Percentiles rank a stretch among this genome's conserved stretches.
phyloP scores from a whole-genome alignment of 495 filamentous ascomycete species.

The Penicillium cataractarum region DNA sequence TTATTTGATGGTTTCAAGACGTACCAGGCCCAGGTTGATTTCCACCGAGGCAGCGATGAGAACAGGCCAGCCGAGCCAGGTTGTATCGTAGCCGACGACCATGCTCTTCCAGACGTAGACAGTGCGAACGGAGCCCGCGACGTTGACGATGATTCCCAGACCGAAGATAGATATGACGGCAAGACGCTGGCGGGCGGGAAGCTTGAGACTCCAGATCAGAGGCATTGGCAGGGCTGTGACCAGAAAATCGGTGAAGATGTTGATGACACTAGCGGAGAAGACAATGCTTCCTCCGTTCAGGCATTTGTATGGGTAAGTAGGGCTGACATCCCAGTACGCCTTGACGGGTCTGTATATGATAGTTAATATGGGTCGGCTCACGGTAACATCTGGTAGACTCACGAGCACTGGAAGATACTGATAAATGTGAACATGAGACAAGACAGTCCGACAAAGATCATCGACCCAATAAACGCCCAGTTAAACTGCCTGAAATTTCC shows the following conservation, averaged over 20 bases:
- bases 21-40: conserved; percentile 63
- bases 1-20: conserved; percentile 18
- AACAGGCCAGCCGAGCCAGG: conserved; percentile 57
- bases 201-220: conserved; percentile 57
- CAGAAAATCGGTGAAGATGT: conserved; percentile 62
- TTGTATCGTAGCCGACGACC: conserved; percentile 53
- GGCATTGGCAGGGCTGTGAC: conserved; percentile 62
- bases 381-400: conserved; percentile 21
- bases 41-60: conserved; percentile 59
- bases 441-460: conserved; percentile 48
- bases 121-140: conserved; percentile 59
- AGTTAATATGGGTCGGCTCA: conserved; percentile 5
- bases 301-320: conserved; percentile 45
- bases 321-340: conserved; percentile 54
- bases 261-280: conserved; percentile 59
- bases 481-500: conserved; percentile 42
- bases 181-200: conserved; percentile 57
- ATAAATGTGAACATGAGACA: conserved; percentile 53
- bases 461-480: conserved; percentile 44
- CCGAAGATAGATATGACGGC: conserved; percentile 62
- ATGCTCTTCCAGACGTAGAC: conserved; percentile 55
- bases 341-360: conserved; percentile 49
- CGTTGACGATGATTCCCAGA: conserved; percentile 59
- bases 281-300: conserved; percentile 54
- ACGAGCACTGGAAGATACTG: conserved; percentile 62